Percentiles rank a stretch among this genome's conserved stretches.
Conservation (phyloP, 1,284 basidiomycete species). For the Neotropicomus parvogracilis region DNA sequence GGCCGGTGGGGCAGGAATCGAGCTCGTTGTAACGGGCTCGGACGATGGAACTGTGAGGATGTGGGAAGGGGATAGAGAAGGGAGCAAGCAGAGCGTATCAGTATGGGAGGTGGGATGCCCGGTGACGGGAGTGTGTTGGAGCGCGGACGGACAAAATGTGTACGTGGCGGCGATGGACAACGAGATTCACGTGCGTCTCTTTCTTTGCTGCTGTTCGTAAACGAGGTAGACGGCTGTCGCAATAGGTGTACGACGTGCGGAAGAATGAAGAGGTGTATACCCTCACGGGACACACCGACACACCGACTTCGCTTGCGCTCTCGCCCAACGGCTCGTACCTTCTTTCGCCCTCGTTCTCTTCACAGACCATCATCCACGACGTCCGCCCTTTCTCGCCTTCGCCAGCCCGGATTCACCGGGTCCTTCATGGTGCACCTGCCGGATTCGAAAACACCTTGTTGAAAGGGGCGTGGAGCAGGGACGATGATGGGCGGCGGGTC, state of each 20-base stretch:
- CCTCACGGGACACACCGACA: constrained; percentile 81
- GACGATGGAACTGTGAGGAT: constrained; percentile 88
- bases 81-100: constrained; percentile 72
- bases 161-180: constrained; percentile 93
- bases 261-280: constrained; percentile 75
- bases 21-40: constrained; percentile 79
- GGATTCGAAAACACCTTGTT: constrained; percentile 87
- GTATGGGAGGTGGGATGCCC: constrained; percentile 84
- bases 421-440: constrained; percentile 79
- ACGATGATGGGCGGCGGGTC: constrained; percentile 68
- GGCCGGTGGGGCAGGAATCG: constrained; percentile 74
- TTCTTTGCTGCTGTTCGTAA: neutral
- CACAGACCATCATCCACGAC: constrained; percentile 83
- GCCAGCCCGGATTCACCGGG: constrained; percentile 75
- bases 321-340: constrained; percentile 85
- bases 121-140: constrained; percentile 90
- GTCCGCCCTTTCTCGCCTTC: constrained; percentile 87
- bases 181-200: constrained; percentile 75
- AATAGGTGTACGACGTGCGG: constrained; percentile 81
- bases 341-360: constrained; percentile 85
- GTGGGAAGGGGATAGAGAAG: constrained; percentile 87
- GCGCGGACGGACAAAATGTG: constrained; percentile 79
- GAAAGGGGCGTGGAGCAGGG: constrained; percentile 77
- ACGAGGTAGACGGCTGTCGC: no score
- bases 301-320: constrained; percentile 82